These are phyloP conservation scores for Penicillium nordicum DNA, from an alignment of 2,329 filamentous ascomycete species.

Conservation along the genomic window DNA sequence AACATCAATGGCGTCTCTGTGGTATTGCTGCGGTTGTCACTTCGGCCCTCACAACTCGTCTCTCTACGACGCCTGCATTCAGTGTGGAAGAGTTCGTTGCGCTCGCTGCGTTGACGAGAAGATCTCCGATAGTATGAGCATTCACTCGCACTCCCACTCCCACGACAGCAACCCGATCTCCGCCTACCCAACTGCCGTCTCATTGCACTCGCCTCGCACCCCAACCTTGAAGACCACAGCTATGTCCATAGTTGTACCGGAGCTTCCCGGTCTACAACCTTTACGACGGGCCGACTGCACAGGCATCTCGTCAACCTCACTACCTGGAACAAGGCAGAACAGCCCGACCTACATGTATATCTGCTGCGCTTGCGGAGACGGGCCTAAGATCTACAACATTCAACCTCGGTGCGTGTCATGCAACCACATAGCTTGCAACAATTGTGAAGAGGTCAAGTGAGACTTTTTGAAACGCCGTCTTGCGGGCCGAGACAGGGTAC, in stretches of 20 bases:
- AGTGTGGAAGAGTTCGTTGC: conserved; percentile 27
- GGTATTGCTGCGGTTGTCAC: conserved; percentile 36
- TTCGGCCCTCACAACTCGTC: conserved; percentile 31
- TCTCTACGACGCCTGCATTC: conserved; percentile 27
- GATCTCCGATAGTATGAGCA: neutral
- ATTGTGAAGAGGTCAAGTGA: conserved; percentile 33
- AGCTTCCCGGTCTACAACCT: conserved; percentile 15
- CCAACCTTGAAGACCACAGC: conserved; percentile 5
- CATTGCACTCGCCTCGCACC: neutral
- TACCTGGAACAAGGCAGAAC: conserved; percentile 7
- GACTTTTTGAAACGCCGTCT: neutral
- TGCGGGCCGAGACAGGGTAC: conserved; percentile 3
- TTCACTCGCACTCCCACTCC: conserved; percentile 2
- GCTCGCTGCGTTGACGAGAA: conserved; percentile 16
- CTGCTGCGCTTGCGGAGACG: conserved; percentile 40
- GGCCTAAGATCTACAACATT: conserved; percentile 36
- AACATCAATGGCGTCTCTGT: conserved; percentile 22
- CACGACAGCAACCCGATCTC: conserved; percentile 14
- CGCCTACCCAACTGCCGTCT: conserved; percentile 19
- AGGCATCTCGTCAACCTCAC: neutral
- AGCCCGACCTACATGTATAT: conserved; percentile 31
- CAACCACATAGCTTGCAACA: conserved; percentile 29
- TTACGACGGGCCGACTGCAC: conserved; percentile 5
- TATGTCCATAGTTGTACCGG: conserved; percentile 10
- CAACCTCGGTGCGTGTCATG: conserved; percentile 36